phyloP scores from a whole-genome alignment of 75 land plant species.

The Pinus tabuliformis region DNA sequence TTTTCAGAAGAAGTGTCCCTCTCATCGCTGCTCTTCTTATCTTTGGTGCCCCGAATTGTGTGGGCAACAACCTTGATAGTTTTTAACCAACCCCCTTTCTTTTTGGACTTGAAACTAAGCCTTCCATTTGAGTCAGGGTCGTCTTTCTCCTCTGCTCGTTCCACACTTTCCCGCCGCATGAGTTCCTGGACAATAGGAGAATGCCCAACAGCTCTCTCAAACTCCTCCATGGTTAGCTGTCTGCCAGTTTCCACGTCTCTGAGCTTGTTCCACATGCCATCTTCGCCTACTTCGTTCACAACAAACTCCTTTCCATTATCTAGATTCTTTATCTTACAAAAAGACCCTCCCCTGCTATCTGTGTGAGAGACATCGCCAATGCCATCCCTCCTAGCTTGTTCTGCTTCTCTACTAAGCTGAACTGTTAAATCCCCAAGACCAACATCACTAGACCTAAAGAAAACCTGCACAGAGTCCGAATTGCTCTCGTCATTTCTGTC shows the following conservation, averaged over 20 bases:
- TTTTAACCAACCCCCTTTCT: conserved; percentile 77
- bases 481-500: not conserved
- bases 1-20: conserved; percentile 76
- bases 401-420: not conserved
- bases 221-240: conserved; percentile 86
- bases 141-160: conserved; percentile 7
- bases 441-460: conserved; percentile 3
- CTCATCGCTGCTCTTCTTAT: conserved; percentile 65
- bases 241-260: conserved; percentile 82
- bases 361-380: not conserved
- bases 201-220: conserved; percentile 76
- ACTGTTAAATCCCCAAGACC: too few relatives aligned
- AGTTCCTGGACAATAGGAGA: conserved; percentile 92
- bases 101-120: conserved; percentile 37
- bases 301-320: conserved; percentile 92
- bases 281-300: conserved; percentile 66
- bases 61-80: conserved; percentile 53
- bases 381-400: not conserved
- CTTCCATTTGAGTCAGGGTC: conserved; percentile 14
- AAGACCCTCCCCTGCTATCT: not conserved
- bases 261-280: conserved; percentile 72
- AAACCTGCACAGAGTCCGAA: conserved; percentile 2
- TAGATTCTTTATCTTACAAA: conserved; percentile 65
- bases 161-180: conserved; percentile 62
- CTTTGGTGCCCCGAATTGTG: conserved; percentile 18